Conservation (phyloP, 179 eudicot species). For the Camellia oleifera region DNA sequence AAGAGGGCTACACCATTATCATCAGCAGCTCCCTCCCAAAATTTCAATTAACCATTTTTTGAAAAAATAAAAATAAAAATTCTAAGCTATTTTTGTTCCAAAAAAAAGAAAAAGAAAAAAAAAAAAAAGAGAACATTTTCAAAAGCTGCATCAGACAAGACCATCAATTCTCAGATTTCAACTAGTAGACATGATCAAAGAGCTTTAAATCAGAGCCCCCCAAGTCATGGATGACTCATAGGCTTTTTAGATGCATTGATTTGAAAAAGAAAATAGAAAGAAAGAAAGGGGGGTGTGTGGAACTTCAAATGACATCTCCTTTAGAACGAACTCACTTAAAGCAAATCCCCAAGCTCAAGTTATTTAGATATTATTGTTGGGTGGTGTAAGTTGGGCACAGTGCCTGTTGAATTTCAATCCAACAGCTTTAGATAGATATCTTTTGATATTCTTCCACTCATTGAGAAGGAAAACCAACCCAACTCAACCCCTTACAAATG, state of each 20-base stretch:
- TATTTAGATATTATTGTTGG: not conserved
- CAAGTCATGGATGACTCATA: not conserved
- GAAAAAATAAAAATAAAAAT: too few species aligned
- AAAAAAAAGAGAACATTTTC: too few species aligned
- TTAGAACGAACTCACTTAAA: not conserved
- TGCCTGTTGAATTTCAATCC: not conserved
- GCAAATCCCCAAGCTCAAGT: not conserved
- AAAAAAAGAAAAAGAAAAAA: too few species aligned
- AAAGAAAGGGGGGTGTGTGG: not conserved
- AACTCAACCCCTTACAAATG: not conserved
- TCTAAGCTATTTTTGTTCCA: too few species aligned
- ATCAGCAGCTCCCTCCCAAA: too few species aligned
- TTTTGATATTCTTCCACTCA: not conserved
- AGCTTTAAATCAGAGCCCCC: not conserved
- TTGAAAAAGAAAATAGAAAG: not conserved
- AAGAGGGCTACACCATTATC: not conserved
- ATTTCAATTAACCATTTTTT: too few species aligned
- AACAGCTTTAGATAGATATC: not conserved
- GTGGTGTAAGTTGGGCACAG: not conserved
- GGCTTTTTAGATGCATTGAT: not conserved
- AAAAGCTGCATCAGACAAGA: too few species aligned
- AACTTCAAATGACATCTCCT: constrained; percentile 16
- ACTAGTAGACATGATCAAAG: not conserved
- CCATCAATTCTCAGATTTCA: too few species aligned
- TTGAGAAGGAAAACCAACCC: not conserved